Base-by-base conservation (phyloP, 2,329 filamentous ascomycete genomes). In the Geosmithia flava region DNA sequence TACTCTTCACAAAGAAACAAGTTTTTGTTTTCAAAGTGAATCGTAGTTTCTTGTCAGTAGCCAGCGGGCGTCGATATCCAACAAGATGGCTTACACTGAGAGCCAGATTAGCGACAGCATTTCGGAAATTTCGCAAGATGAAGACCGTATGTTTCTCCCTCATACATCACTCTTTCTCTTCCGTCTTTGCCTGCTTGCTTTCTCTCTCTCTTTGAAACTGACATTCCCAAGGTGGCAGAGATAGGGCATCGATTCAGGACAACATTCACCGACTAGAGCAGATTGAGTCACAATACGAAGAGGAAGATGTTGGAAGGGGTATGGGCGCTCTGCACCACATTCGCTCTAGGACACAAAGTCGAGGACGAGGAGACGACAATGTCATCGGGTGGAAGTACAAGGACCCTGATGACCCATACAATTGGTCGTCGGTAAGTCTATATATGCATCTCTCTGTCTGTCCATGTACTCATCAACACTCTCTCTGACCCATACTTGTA, bases 331-430 rank as follows among this genome's bases (percentile, higher is more conserved):
- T 68, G 51, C 55, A 64, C 48, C 54, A 62, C 49, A 62, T 65
- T 30, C 59, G 58, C 33, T 65, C 64, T 6, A 54, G 59, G 27
- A 64, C 62, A 11, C 52, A 57, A 42, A 64, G 59, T 37, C 55
- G 59, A 43, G 58, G 58, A 4, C 33, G 11, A 6, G 11, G 33
- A 8, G 55, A 59, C 42, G 58, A 64, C 43, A 55, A 59, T 2
- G 55, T 72, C 41, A 61, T 75, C 52, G 62, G 65, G 1, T 77
- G 73, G 71, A 65, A 68, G 3, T 53, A 62, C 3, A 57, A 71
- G 39, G 74, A 77, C 52, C 60, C 66, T 1, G 72, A 75, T 51
- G 75, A 78, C 50, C 74, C 74, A 2, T 68, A 75, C 56, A 76
- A 77, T 56, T 78, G 71, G 70, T 62, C 70, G 16, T 56, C 51